Base-by-base conservation (phyloP, 116 monocot genomes). In the Dioscorea cayenensis region DNA sequence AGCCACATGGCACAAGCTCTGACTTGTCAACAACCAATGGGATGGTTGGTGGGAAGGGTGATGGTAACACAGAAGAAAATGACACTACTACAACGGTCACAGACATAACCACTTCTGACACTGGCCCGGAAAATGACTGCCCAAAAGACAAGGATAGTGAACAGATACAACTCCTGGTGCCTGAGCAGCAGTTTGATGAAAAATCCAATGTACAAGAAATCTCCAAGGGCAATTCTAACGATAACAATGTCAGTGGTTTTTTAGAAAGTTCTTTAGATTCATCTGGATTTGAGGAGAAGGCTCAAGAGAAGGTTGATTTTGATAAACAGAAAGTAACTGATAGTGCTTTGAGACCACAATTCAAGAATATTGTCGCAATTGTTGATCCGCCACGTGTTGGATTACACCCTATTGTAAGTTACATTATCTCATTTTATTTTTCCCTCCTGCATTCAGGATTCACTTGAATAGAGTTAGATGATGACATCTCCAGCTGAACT, bases 331-430 rank as follows among this genome's bases (percentile, higher is more conserved):
- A 73, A 28, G 75, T 4, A n/a, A 19, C 52, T 37, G 23, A 38
- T 64, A 18, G 14, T 35, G 7, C 71, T 60, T 14, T 51, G 50
- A 19, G 59, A 20, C 64, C 25, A 22, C 78, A 69, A 52, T 94
- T 94, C 36, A 83, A 86, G 70, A 78, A 85, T 61, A 87, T 89
- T 66, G 89, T 93, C 20, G 93, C 85, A 18, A 74, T 74, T 51
- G 65, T 74, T 64, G 73, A 74, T 74, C 73, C 73, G 19, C 73
- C 73, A 51, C 64, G 65, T 11, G 65, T 64, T 65, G 83, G 63
- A 48, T 92, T 92, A 65, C 96, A 96, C 67, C 90, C 92, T 35
- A 73, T 70, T 38, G 96, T 96, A 80, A 85, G 89, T 84, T 74
- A 38, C 61, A 35, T 36, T 36, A 16, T 69, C 22, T 74, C 19